Evolutionary conservation across 176 grass and related monocot species (phyloP).

Genomic region (Carex littledalei): DNA sequence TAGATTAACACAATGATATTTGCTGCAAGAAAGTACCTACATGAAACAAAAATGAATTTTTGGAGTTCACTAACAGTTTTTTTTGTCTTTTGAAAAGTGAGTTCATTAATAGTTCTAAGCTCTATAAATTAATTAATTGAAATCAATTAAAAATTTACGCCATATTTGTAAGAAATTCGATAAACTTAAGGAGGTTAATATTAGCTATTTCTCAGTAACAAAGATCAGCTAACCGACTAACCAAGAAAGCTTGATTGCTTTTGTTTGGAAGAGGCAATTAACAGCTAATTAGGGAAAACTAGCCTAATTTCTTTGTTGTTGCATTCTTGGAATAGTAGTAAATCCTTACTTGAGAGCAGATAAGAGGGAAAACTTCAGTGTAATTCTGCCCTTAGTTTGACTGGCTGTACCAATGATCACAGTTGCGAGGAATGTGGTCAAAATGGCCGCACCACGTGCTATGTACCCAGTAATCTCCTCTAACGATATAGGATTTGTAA

Average conservation of each 20-base stretch:
- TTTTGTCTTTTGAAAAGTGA: too few species aligned
- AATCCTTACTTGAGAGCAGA: slow-evolving; percentile 19
- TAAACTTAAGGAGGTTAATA: too few species aligned
- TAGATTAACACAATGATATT: neutral
- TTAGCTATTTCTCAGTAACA: too few species aligned
- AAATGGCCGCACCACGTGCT: neutral
- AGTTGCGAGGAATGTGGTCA: neutral
- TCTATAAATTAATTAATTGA: neutral
- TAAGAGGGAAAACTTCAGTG: neutral
- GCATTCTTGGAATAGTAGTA: neutral
- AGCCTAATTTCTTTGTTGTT: neutral
- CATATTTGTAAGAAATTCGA: too few species aligned
- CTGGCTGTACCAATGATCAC: neutral
- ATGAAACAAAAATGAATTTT: neutral
- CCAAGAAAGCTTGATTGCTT: neutral
- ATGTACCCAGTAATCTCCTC: neutral
- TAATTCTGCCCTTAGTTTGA: neutral
- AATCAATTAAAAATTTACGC: neutral
- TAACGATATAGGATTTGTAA: neutral
- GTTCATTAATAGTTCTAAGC: neutral
- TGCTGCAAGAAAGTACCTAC: slow-evolving; percentile 20
- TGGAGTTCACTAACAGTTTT: neutral
- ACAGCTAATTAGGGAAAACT: neutral
- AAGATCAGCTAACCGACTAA: neutral
- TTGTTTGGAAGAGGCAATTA: neutral